These are phyloP conservation scores for Protostelium mycophagum DNA, from an alignment of 78 protist species.

Conservation along the genomic window DNA sequence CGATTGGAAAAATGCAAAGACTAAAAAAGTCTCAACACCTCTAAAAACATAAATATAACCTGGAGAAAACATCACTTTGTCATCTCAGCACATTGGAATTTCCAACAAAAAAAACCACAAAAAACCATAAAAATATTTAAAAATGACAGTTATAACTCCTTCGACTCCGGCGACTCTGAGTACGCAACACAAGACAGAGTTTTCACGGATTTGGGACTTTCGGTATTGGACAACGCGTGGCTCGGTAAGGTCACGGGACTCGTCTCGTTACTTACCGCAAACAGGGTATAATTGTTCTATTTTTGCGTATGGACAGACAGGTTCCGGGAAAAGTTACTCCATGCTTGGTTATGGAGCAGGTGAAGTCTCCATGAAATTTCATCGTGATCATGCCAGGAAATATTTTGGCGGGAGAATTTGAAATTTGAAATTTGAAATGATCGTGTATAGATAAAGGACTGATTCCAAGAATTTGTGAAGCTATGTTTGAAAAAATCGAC, in stretches of 20 bases:
- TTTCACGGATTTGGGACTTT: constrained; percentile 39
- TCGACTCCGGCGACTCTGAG: constrained; percentile 26
- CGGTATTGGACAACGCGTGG: constrained; percentile 58
- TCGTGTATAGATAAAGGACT: constrained; percentile 50
- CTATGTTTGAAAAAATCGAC: constrained; percentile 38
- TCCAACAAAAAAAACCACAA: constrained; percentile 45
- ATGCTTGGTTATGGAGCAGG: constrained; percentile 58
- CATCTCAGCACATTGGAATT: constrained; percentile 35
- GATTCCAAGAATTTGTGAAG: constrained; percentile 53
- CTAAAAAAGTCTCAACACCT: constrained; percentile 5
- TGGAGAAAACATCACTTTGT: constrained; percentile 26
- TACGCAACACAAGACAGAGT: constrained; percentile 53
- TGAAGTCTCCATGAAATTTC: background rate
- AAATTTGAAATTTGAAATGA: too few species aligned
- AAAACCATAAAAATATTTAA: constrained; percentile 44
- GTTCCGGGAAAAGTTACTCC: constrained; percentile 55
- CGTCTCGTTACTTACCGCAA: background rate
- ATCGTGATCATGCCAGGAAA: background rate
- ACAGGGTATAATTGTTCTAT: constrained; percentile 58
- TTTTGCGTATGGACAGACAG: constrained; percentile 77
- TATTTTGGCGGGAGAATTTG: too few species aligned
- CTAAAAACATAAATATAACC: constrained; percentile 51
- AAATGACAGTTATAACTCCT: constrained; percentile 59
- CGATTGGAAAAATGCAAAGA: background rate
- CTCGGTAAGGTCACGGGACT: background rate